Evolutionary conservation across 345 rosid genomes (phyloP), one percentile per base, ranked within the genome.

Genomic region (Erysimum cheiranthoides): DNA sequence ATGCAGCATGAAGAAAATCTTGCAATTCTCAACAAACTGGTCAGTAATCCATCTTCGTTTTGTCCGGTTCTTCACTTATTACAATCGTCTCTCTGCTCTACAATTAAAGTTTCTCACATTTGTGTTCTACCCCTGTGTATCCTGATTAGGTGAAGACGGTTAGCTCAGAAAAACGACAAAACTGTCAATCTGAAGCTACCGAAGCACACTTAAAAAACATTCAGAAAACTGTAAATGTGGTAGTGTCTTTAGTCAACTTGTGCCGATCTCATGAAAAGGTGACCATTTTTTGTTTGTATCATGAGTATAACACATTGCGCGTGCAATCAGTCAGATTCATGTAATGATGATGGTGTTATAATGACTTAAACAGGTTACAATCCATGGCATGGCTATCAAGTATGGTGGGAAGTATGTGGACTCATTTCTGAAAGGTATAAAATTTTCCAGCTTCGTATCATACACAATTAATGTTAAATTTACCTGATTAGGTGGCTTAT

Each of bases 1-100:
- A 30, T 80, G 85, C 88, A 90, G 94, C 90, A 87, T 83, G 96
- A 87, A 82, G 97, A 82, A 56, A 90, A 92, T 83, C 86, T 92
- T 59, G 71, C 79, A 54, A 68, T 78, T 79, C 85, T 90, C 30
- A 82, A 80, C 79, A 82, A 81, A 71, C 51, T 83, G 90, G 96
- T 92, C 69, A 83, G 93, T 69, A 27, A 36, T 71, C 62, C 54
- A 61, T 76, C 47, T 5, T 49, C 17, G 6, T 34, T 6, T 28
- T 52, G 57, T 74, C 49, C 9, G 35, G 25, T 47, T 65, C 56
- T 39, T 10, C 54, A 39, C 43, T 36, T 42, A 49, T 34, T 56
- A 51, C 71, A 25, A 38, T 39, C 38, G 18, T 18, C 14, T 18
- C 14, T 45, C 36, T 61, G 45, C 6, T 16, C 63, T 13, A 60